Evolutionary conservation across 2,329 filamentous ascomycete genomes (phyloP), one percentile per base, ranked within the genome.

Genomic region (Anthostomella pinea): DNA sequence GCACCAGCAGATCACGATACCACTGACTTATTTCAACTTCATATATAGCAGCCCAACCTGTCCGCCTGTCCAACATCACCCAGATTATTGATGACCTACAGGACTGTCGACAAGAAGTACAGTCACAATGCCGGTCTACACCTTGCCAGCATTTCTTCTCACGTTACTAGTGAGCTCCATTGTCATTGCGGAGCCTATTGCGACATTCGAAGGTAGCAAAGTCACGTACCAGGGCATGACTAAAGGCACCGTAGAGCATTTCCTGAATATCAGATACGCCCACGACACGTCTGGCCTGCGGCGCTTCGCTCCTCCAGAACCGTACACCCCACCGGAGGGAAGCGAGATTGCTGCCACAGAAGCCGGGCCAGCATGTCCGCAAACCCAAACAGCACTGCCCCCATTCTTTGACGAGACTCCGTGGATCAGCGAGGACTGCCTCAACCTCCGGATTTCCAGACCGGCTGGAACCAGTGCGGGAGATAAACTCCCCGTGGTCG

Each of bases 291-390:
- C 56, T 5, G 51, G 52, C 1, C 2, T n/a, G 2, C 48, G 45
- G 14, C 53, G 54, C 1, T 57, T 59, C 17, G 45, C 55, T 8
- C 54, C 56, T 10, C 57, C 57, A 5, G 37, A 53, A 1, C 43
- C 41, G 5, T 60, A 53, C 31, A 38, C 18, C 1, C 53, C 52
- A 2, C 34, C 46, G 1, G 18, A 35, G 11, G 54, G 51, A 2
- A 50, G 38, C 21, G 33, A 46, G 14, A 35, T 60, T 23, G 46
- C 49, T 16, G 54, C 53, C 10, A 50, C 46, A 2, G 16, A 25
- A 2, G 49, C 47, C 0, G 55, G 54, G 1, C 46, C 51, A 19
- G 54, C 54, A n/a, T 58, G 55, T 18, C 53, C 56, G 1, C 55
- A 59, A 24, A 41, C 37, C 5, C 49, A 42, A 44, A 36, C 37